These are phyloP conservation scores for Saccharomyces hybrid DNA, from an alignment of 1,139 yeast species.

Conservation along the genomic window DNA sequence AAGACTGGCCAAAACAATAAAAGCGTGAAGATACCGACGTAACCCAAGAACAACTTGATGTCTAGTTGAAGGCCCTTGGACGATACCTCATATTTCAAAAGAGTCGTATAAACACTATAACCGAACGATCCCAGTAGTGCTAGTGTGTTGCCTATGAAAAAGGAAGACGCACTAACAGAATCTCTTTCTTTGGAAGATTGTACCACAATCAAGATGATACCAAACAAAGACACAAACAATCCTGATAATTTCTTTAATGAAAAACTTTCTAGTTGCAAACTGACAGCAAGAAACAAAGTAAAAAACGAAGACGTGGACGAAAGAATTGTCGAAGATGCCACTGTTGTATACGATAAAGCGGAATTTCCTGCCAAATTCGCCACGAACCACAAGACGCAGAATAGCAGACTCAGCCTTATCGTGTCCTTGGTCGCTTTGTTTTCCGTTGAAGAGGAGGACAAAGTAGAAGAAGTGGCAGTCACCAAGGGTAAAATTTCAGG, in stretches of 20 bases:
- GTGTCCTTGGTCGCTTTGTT: slow-evolving; percentile 35
- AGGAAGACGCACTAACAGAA: slow-evolving; percentile 30
- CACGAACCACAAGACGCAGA: slow-evolving; percentile 79
- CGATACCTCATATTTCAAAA: slow-evolving; percentile 64
- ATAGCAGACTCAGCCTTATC: slow-evolving; percentile 61
- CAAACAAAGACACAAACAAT: slow-evolving; percentile 61
- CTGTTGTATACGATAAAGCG: slow-evolving; percentile 78
- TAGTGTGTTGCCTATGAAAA: slow-evolving; percentile 65
- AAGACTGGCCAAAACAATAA: slow-evolving; percentile 79
- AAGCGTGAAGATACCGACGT: slow-evolving; percentile 79
- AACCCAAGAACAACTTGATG: slow-evolving; percentile 85
- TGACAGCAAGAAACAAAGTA: slow-evolving; percentile 75
- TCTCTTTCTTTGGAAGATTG: neutral
- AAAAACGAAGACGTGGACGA: slow-evolving; percentile 90
- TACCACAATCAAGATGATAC: slow-evolving; percentile 40
- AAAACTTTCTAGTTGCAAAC: slow-evolving; percentile 63
- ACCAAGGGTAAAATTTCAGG: neutral
- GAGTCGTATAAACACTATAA: slow-evolving; percentile 86
- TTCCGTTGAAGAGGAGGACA: neutral
- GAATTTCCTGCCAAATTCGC: slow-evolving; percentile 88
- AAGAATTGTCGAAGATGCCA: slow-evolving; percentile 85
- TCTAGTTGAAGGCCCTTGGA: slow-evolving; percentile 62
- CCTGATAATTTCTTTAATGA: slow-evolving; percentile 61
- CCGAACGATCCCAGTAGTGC: slow-evolving; percentile 80
- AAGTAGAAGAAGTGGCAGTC: neutral